phyloP scores from a whole-genome alignment of 805 yeast genomes.

The Cephaloascus fragrans region DNA sequence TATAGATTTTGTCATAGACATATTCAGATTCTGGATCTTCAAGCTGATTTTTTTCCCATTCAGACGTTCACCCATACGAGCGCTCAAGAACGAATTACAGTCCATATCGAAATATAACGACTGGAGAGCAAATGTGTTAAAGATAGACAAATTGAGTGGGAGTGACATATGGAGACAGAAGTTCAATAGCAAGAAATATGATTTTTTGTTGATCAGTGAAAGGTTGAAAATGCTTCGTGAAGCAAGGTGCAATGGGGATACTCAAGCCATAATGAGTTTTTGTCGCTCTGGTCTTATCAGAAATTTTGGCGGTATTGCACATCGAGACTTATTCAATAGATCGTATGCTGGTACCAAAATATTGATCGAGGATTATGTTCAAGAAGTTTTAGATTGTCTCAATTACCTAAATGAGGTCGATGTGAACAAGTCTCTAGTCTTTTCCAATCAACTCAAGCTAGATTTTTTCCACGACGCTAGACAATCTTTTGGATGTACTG shows the following conservation, averaged over 20 bases:
- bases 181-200: conserved; percentile 73
- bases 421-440: conserved; percentile 21
- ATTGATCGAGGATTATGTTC: conserved; percentile 78
- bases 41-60: conserved; percentile 22
- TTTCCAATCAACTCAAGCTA: conserved; percentile 46
- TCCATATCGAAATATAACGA: conserved; percentile 53
- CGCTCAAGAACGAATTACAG: conserved; percentile 37
- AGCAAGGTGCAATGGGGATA: conserved; percentile 53
- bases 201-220: conserved; percentile 72
- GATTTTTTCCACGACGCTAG: conserved; percentile 81
- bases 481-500: conserved; percentile 85
- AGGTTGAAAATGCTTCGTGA: conserved; percentile 52
- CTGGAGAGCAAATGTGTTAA: conserved; percentile 50
- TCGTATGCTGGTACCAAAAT: conserved; percentile 84
- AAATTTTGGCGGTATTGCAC: conserved; percentile 87
- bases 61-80: conserved; percentile 33
- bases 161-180: conserved; percentile 66
- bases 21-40: conserved; percentile 36
- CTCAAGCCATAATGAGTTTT: conserved; percentile 48
- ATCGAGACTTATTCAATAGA: conserved; percentile 66
- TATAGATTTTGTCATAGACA: conserved; percentile 32
- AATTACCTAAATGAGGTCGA: conserved; percentile 42
- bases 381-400: conserved; percentile 64
- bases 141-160: conserved; percentile 34
- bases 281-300: conserved; percentile 78